Evolutionary conservation across 23 red algal genomes (phyloP), one percentile per base, ranked within the genome.

Genomic region (Gracilaria caudata): DNA sequence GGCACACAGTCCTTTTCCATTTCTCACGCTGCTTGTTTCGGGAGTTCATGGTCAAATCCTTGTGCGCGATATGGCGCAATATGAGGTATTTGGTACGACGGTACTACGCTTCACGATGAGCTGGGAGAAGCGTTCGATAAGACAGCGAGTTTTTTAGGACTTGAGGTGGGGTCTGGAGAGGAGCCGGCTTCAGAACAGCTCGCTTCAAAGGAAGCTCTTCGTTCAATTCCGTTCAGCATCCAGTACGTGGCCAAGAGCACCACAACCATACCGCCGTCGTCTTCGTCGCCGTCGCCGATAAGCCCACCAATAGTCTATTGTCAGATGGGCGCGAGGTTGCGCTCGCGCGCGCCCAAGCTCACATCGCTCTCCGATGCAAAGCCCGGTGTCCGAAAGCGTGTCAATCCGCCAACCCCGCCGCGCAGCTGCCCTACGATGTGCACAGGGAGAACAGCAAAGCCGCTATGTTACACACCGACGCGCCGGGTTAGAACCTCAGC

Each of bases 81-180:
- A 94, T 51, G 75, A 86, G 26, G 89, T 99, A 34, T 66, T 95
- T n/a, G n/a, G n/a, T n/a, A n/a, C n/a, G n/a, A n/a, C n/a, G 97
- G 97, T 33, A 90, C 93, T 5, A 99, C 97, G 46, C 77, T 99
- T 51, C 93, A 99, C 84, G 97, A 99, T 49, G 87, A 93, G 0
- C 40, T 95, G 0, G 97, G 97, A 25, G 97, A 99, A 77, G 97
- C 97, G 9, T 99, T 77, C 63, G 97, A 99, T 46, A 99, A 99
- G 85, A 93, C 88, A 30, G 97, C 97, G 2, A 30, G 97, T 21
- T 66, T 99, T 2, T 73, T 99, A 14, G 93, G 93, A 6, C 77
- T 99, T 6, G 75, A 92, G 21, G 82, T 93, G 17, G 97, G 88
- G 26, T 93, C 89, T 39, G 97, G 97, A 63, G 94, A 88, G 12